These are phyloP conservation scores for Aspergillus carbonarius DNA, from an alignment of 2,329 filamentous ascomycete species.

Conservation along the genomic window DNA sequence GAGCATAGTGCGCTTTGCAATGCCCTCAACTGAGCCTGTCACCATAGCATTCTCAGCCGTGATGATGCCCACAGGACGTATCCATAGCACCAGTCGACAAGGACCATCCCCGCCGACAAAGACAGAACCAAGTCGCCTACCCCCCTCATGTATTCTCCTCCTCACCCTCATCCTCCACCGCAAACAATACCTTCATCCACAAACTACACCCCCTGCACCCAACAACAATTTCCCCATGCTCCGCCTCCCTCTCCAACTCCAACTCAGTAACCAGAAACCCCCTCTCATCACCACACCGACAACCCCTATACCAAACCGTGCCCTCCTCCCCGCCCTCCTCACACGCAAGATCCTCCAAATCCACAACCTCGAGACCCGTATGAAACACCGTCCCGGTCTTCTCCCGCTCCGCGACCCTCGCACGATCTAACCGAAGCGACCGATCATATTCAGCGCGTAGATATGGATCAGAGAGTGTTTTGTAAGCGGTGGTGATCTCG, in stretches of 20 bases:
- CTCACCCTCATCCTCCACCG: constrained; percentile 39
- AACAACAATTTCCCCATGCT: constrained; percentile 57
- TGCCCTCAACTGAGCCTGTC: too few species aligned
- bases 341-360: constrained; percentile 56
- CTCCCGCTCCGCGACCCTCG: constrained; percentile 24
- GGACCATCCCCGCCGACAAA: neutral
- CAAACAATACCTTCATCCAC: constrained; percentile 62
- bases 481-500: constrained; percentile 60
- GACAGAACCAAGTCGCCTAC: neutral
- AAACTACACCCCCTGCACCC: constrained; percentile 64
- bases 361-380: constrained; percentile 57
- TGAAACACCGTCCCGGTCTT: constrained; percentile 41
- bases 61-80: neutral
- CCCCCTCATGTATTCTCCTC: constrained; percentile 24
- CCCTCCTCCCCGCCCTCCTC: constrained; percentile 39
- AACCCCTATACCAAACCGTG: constrained; percentile 54
- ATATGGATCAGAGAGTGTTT: constrained; percentile 48
- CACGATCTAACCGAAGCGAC: constrained; percentile 37
- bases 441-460: constrained; percentile 52
- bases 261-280: constrained; percentile 57
- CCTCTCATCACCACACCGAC: constrained; percentile 58
- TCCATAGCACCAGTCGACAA: neutral
- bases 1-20: neutral
- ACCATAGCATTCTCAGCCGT: too few species aligned
- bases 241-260: constrained; percentile 53